Conservation (phyloP, 768 basidiomycete genomes). For the Tubosaeta sp. region DNA sequence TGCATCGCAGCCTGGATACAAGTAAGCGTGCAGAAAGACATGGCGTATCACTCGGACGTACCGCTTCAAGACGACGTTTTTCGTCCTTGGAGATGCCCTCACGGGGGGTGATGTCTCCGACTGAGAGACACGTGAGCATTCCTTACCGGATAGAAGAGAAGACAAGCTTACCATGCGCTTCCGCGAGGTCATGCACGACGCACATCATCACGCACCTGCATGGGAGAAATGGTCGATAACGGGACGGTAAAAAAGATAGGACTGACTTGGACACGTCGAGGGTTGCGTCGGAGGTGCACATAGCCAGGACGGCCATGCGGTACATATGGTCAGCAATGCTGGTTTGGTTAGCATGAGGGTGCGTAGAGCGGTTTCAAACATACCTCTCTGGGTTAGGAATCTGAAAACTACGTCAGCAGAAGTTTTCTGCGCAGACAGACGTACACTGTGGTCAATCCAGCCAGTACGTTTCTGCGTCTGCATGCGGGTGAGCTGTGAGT, state of each 20-base stretch:
- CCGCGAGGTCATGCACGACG: constrained; percentile 94
- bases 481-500: background rate
- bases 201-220: constrained; percentile 83
- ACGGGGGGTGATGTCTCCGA: constrained; percentile 90
- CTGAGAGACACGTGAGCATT: constrained; percentile 31
- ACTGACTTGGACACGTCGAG: constrained; percentile 72
- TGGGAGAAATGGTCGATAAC: background rate
- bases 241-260: no score
- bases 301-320: constrained; percentile 90
- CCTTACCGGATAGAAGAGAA: background rate
- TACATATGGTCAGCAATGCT: constrained; percentile 98
- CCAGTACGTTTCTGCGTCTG: constrained; percentile 95
- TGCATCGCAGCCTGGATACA: constrained; percentile 75
- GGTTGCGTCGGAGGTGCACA: constrained; percentile 74
- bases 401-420: constrained; percentile 36
- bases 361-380: background rate
- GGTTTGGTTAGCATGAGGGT: background rate
- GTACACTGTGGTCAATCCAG: constrained; percentile 76
- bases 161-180: constrained; percentile 68
- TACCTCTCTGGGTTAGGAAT: constrained; percentile 84
- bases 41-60: constrained; percentile 25
- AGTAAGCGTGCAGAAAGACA: background rate
- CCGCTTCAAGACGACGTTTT: constrained; percentile 74
- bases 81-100: constrained; percentile 82
- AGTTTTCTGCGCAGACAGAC: background rate